A percentile compares a stretch with the other conserved stretches of the same genome.
phyloP scores from a whole-genome alignment of 768 basidiomycete species.

The Mrakia frigida region DNA sequence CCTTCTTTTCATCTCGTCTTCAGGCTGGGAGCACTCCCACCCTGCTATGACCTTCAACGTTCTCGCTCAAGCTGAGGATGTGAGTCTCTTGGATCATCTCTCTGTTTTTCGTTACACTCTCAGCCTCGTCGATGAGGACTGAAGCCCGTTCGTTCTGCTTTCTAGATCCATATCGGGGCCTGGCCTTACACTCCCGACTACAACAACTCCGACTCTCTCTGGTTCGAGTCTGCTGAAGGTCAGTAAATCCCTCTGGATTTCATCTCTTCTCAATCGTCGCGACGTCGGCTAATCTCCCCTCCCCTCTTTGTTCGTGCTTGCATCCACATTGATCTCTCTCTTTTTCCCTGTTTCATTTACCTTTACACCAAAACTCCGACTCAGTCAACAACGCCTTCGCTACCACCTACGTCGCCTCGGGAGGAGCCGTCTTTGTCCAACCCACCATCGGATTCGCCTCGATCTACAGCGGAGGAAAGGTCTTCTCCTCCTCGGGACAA shows the following conservation, averaged over 20 bases:
- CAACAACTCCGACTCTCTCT: neutral
- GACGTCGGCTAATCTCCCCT: no score
- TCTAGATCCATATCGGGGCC: neutral
- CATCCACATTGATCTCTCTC: no score
- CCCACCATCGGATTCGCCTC: neutral
- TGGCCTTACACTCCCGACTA: constrained; percentile 11
- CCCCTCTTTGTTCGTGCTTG: no score
- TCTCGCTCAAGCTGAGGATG: constrained; percentile 5
- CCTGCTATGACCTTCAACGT: constrained; percentile 13
- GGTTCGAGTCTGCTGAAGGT: neutral
- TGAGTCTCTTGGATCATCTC: neutral
- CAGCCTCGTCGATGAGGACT: no score
- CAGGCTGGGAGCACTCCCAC: neutral
- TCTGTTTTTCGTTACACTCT: no score
- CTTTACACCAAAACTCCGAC: no score
- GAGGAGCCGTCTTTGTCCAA: neutral
- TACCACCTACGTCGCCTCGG: neutral
- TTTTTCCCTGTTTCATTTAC: neutral
- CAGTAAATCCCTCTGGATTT: no score
- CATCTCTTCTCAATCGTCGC: no score
- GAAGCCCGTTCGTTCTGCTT: neutral
- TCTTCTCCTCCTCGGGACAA: neutral
- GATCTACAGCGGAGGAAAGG: neutral
- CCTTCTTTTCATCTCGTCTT: neutral
- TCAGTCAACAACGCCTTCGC: neutral